Evolutionary conservation across 768 basidiomycete species (phyloP), one percentile per base, ranked within the genome.

Genomic region (Tremella fuciformis): DNA sequence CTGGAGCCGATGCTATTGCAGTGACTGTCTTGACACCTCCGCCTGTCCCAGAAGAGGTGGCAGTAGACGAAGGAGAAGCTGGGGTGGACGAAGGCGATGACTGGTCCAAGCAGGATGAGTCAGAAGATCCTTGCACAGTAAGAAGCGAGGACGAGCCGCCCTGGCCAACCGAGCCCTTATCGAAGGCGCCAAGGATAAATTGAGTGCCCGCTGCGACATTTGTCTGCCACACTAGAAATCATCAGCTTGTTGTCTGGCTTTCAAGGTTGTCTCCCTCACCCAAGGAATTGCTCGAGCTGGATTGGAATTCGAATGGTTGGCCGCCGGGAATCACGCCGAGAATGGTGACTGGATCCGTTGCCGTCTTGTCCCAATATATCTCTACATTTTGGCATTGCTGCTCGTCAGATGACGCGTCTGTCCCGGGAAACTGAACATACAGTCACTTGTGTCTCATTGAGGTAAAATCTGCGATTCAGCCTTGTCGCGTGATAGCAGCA

Each of bases 311-410:
- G 55, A 86, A 79, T 0, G 78, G 67, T 40, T 80, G 77, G 11
- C 88, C 88, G 19, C 81, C 82, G 34, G 87, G 87, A 55, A 89
- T 83, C 26, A 85, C 74, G 21, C 81, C 86, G 83, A 87, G 56
- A 37, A 51, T 64, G 16, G 52, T 59, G 38, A 62, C 71, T 13
- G 71, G 68, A 8, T 51, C 24, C 37, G 57, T 42, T 24, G 71
- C 71, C 1, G 64, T 58, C 13, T 46, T n/a, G 41, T 73, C 71
- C 71, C 71, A 73, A 50, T 67, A 70, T 11, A 73, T 60, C 42
- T 67, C 53, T 24, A 73, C 53, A 7, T 59, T 53, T 16, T 52
- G 47, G 51, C 71, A 73, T 70, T 70, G 66, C 65, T 73, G 24
- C 0, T 2, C 24, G 26, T 37, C 13, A 48, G 39, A 26, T 22